phyloP scores from a whole-genome alignment of 1,284 basidiomycete species.

The Hortiboletus rubellus region DNA sequence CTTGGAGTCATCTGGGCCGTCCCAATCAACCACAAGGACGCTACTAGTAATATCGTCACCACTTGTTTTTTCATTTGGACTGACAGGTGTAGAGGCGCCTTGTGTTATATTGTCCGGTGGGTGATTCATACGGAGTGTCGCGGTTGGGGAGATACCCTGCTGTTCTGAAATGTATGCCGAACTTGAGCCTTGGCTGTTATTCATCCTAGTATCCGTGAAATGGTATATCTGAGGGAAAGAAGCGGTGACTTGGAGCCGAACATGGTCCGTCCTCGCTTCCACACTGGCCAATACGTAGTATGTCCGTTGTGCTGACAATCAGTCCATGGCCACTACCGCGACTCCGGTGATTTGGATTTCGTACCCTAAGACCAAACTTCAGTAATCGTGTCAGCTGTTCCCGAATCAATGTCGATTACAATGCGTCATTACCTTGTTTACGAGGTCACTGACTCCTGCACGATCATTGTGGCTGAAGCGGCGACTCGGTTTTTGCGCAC shows the following conservation, averaged over 20 bases:
- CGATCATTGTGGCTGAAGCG: too few species aligned
- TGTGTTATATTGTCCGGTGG: background rate
- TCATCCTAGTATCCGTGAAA: background rate
- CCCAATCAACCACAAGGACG: constrained; percentile 36
- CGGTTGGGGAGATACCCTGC: constrained; percentile 2
- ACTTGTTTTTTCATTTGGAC: background rate
- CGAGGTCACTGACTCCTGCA: too few species aligned
- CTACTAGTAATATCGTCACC: background rate
- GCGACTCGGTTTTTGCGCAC: too few species aligned
- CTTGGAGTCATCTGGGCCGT: constrained; percentile 37
- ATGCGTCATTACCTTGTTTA: too few species aligned
- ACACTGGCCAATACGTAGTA: too few species aligned
- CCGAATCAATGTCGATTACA: too few species aligned
- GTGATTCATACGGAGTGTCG: constrained; percentile 5
- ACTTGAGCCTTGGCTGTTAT: background rate
- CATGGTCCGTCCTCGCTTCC: background rate
- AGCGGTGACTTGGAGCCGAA: too few species aligned
- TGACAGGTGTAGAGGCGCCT: background rate
- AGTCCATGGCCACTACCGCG: too few species aligned
- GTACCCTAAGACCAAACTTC: too few species aligned
- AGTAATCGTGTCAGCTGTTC: too few species aligned
- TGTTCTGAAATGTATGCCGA: background rate
- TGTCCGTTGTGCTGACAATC: too few species aligned
- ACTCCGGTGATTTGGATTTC: too few species aligned
- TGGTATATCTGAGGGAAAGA: background rate